These are phyloP conservation scores for Meyerozyma athensensis DNA, from an alignment of 1,139 yeast genomes.

Conservation along the genomic window DNA sequence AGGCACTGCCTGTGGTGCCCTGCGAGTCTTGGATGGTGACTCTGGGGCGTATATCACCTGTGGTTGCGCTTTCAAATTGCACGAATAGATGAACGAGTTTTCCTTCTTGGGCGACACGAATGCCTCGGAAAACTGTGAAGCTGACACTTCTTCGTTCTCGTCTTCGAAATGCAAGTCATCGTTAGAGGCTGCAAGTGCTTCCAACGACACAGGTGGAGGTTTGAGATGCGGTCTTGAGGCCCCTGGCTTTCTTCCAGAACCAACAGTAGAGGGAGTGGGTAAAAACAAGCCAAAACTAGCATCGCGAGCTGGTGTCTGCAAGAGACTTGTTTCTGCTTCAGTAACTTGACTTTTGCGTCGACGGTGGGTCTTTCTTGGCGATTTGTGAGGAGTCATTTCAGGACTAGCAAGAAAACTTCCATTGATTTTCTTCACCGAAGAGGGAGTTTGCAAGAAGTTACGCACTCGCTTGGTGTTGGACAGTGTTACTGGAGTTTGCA, in stretches of 20 bases:
- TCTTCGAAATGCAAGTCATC: constrained; percentile 18
- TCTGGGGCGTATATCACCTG: background rate
- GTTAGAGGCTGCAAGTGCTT: constrained; percentile 18
- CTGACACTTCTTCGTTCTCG: constrained; percentile 8
- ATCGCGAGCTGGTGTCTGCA: background rate
- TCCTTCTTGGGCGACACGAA: background rate
- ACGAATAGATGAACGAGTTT: constrained; percentile 4
- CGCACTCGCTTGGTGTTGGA: background rate
- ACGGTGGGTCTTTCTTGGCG: constrained; percentile 1
- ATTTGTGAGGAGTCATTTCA: background rate
- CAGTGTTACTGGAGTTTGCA: constrained; percentile 1
- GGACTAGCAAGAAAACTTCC: background rate
- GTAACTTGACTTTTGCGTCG: background rate
- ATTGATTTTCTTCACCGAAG: background rate
- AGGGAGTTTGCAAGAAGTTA: background rate
- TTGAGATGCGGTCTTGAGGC: constrained; percentile 10
- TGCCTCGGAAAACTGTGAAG: background rate
- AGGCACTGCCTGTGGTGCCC: constrained; percentile 7
- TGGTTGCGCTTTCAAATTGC: background rate
- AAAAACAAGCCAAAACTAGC: constrained; percentile 27
- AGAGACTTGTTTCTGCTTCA: background rate
- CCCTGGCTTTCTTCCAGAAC: constrained; percentile 29
- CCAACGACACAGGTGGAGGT: constrained; percentile 14
- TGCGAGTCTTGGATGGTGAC: constrained; percentile 1
- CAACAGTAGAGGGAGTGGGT: constrained; percentile 41